Percentiles rank a stretch among this genome's conserved stretches.
These are phyloP conservation scores for Gardenia jasminoides DNA, from an alignment of 257 asterid species.

Conservation along the genomic window DNA sequence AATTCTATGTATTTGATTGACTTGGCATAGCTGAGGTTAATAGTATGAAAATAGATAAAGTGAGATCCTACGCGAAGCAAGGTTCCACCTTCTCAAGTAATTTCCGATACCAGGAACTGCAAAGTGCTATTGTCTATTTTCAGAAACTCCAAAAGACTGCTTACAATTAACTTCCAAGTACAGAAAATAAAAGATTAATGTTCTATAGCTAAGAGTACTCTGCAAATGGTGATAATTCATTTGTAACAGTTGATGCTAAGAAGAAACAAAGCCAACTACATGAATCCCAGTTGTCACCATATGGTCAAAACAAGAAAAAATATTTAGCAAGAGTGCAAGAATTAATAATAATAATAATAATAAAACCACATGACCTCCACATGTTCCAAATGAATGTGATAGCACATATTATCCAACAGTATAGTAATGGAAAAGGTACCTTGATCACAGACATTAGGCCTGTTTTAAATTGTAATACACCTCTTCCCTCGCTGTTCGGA, in stretches of 20 bases:
- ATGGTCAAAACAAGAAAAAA: background rate
- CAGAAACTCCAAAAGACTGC: background rate
- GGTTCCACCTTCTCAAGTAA: background rate
- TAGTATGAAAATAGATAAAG: background rate
- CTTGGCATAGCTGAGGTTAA: background rate
- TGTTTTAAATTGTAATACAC: slow-evolving; percentile 97
- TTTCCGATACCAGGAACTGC: background rate
- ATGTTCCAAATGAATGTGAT: background rate
- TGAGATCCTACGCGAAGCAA: background rate
- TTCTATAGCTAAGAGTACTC: background rate
- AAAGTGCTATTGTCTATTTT: background rate
- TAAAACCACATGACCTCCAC: background rate
- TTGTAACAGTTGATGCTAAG: background rate
- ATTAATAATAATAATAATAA: background rate
- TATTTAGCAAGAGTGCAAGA: background rate
- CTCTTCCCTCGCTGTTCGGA: slow-evolving; percentile 99
- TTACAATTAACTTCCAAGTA: no score
- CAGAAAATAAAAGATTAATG: background rate
- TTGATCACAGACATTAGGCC: slow-evolving; percentile 97
- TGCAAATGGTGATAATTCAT: background rate
- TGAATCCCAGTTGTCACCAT: no score
- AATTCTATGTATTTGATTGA: background rate
- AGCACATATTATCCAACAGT: slow-evolving; percentile 1
- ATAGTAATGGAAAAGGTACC: slow-evolving; percentile 43
- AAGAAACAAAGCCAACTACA: background rate